These are phyloP conservation scores for Ophiostoma piceae DNA, from an alignment of 2,329 filamentous ascomycete species.

Conservation along the genomic window DNA sequence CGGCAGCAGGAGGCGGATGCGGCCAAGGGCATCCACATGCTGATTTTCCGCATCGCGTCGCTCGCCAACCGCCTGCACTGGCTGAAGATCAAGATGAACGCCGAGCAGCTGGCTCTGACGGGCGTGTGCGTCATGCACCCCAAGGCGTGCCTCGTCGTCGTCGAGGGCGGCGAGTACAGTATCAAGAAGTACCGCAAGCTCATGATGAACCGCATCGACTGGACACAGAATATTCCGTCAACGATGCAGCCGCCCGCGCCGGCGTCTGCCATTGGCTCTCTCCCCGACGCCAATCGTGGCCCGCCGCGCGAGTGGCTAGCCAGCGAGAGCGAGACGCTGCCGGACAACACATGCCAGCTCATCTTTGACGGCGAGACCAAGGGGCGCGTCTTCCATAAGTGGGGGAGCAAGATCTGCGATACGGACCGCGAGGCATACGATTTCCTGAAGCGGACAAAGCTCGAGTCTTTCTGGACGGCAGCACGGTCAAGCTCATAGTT, in stretches of 20 bases:
- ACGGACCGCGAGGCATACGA: conserved; percentile 86
- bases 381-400: conserved; percentile 73
- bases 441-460: conserved; percentile 69
- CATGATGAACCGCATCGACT: conserved; percentile 89
- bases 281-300: conserved; percentile 49
- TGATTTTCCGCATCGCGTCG: conserved; percentile 84
- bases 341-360: conserved; percentile 72
- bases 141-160: conserved; percentile 79
- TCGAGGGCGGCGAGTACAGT: conserved; percentile 82
- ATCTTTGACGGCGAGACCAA: conserved; percentile 91
- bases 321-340: conserved; percentile 76
- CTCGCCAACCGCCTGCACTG: conserved; percentile 90
- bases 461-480: conserved; percentile 92
- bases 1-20: conserved; percentile 83
- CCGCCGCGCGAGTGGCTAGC: conserved; percentile 69
- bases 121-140: conserved; percentile 92
- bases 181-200: conserved; percentile 85
- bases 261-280: conserved; percentile 9
- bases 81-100: conserved; percentile 88
- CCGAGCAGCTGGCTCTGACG: conserved; percentile 79
- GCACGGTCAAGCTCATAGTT: conserved; percentile 53
- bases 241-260: conserved; percentile 17
- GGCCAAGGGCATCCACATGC: conserved; percentile 74
- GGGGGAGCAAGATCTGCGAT: conserved; percentile 86
- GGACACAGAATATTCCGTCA: conserved; percentile 80